Evolutionary conservation across 2,329 filamentous ascomycete genomes (phyloP), one percentile per base, ranked within the genome.

Genomic region (Penicillium sp.): DNA sequence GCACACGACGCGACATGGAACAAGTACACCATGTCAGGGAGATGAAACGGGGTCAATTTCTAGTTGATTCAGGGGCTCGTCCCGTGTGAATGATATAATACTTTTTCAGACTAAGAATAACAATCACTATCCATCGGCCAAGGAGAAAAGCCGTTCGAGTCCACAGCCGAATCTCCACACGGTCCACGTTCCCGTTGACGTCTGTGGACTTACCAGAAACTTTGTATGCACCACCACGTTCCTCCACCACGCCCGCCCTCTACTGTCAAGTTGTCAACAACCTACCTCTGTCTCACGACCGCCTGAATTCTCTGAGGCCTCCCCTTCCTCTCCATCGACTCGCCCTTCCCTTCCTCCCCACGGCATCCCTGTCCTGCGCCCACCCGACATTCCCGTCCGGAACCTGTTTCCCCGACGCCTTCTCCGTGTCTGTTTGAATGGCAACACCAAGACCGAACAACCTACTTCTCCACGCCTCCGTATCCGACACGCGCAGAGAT

Each of bases 131-230:
- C 31, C 31, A 31, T 31, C 41, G 41, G n/a, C 41, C 41, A 51
- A n/a, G 31, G 22, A 27, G 54, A 40, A 63, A 47, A 55, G 50
- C 40, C 58, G 56, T 62, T 55, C 58, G 51, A 64, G 61, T 61
- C 58, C 54, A 40, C 55, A 46, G 44, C 60, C 62, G 54, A 60
- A 54, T 52, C 61, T 61, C 64, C 64, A 66, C 64, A 58, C 58
- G 50, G 59, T 66, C 62, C 61, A 66, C 63, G 61, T 65, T 65
- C 64, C 63, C 64, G 59, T 68, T 65, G 64, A 67, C 60, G 59
- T 69, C 59, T 56, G 43, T 31, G 47, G 14, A 6, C 49, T 37
- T 18, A 24, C 55, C 31, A 41, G 60, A 50, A 52, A 56, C 50
- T 60, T 61, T 57, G 54, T 57, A 55, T 64, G 49, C 54, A 49